Base-by-base conservation (phyloP, 768 basidiomycete species). In the Rhodotorula toruloides region DNA sequence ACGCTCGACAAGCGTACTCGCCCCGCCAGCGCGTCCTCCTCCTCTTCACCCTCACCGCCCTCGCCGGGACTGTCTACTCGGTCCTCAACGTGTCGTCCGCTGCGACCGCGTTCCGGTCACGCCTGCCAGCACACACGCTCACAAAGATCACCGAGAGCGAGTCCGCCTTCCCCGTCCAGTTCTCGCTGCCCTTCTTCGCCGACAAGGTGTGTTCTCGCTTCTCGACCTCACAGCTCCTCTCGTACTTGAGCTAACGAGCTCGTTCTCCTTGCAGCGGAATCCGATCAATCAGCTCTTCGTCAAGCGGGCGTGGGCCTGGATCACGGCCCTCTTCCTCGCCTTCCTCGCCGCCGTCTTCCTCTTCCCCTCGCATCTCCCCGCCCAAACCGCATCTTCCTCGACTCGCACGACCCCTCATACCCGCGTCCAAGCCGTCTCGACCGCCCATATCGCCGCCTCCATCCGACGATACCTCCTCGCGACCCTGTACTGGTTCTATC, bases 251-350 rank as follows among this genome's bases (percentile, higher is more conserved):
- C 62, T 58, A 36, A 47, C 36, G 3, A 17, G 4, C 36, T 37
- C 27, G 1, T 4, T 32, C 34, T 4, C 3, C 8, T 13, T 21
- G 16, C 52, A 93, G 77, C 78, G 82, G 71, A 97, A 92, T 75
- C 54, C 83, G 2, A 81, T 98, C 75, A 98, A 97, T 75, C 82
- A 86, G 63, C 79, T 84, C 73, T 93, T 94, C 78, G 90, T 93
- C 76, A 98, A 98, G 79, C 81, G 84, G 58, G 85, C 87, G 31
- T 96, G 94, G 92, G 90, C 79, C 0, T 96, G 92, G 91, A 92
- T 91, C 2, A 82, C 89, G 13, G 58, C 44, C 34, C 25, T 64
- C 34, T 72, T 40, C 59, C 31, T 54, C 40, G 43, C 47, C 34
- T 42, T 67, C 58, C 58, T 61, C 29, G 16, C 66, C 53, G 56